These are phyloP conservation scores for Soucietia sequanensis DNA, from an alignment of 805 yeast genomes.

Conservation along the genomic window DNA sequence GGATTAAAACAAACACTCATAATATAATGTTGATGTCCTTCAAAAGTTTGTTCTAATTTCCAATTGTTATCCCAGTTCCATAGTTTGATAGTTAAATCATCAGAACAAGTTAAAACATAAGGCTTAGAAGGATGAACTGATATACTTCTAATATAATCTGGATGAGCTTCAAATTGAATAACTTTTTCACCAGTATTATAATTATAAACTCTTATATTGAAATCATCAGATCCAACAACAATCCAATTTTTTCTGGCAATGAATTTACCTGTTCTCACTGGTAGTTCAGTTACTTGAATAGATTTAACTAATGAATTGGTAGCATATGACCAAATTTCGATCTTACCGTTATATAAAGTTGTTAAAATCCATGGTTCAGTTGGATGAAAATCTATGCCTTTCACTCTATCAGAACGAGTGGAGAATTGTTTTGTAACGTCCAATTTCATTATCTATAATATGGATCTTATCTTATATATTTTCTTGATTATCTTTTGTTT, in stretches of 20 bases:
- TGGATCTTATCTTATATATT: too few species aligned
- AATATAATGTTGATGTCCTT: conserved; percentile 94
- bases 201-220: conserved; percentile 88
- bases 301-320: conserved; percentile 81
- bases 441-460: conserved; percentile 37
- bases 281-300: conserved; percentile 92
- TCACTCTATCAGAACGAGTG: conserved; percentile 93
- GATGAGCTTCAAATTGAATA: conserved; percentile 96
- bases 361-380: conserved; percentile 95
- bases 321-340: conserved; percentile 94
- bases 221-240: conserved; percentile 94
- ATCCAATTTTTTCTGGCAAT: conserved; percentile 97
- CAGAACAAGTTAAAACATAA: conserved; percentile 82
- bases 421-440: conserved; percentile 72
- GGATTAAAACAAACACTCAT: conserved; percentile 96
- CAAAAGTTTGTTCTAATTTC: conserved; percentile 86
- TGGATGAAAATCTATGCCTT: conserved; percentile 97
- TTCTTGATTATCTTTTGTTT: too few species aligned
- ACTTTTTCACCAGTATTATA: conserved; percentile 94
- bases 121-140: conserved; percentile 96
- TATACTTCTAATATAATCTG: conserved; percentile 90
- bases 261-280: conserved; percentile 93
- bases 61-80: conserved; percentile 98
- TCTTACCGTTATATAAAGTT: conserved; percentile 85
- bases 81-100: conserved; percentile 85